These are phyloP conservation scores for Diaporthe aspalathi DNA, from an alignment of 2,329 filamentous ascomycete genomes.

Conservation along the genomic window DNA sequence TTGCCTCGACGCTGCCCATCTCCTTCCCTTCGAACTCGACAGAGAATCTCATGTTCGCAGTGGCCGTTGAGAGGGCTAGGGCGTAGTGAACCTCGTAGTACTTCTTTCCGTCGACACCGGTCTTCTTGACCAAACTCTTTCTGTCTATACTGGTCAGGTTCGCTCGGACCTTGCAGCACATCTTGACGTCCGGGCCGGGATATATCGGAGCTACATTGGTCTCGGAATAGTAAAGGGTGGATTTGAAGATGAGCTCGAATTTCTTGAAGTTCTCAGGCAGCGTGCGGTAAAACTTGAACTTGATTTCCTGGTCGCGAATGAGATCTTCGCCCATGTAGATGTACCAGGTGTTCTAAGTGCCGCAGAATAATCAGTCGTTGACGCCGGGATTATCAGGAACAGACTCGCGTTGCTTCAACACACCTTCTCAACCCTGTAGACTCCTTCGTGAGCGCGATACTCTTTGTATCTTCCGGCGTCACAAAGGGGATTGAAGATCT, in stretches of 20 bases:
- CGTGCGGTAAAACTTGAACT: not conserved
- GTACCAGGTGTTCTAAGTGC: too few species aligned
- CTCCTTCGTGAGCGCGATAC: not conserved
- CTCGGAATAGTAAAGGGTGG: too few species aligned
- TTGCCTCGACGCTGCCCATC: slow-evolving; percentile 15
- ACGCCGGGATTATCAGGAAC: too few species aligned
- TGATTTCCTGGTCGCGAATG: slow-evolving; percentile 1
- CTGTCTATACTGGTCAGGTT: not conserved
- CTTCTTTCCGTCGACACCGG: not conserved
- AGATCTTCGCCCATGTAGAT: slow-evolving; percentile 12
- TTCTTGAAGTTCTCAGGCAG: too few species aligned
- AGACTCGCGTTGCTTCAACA: too few species aligned
- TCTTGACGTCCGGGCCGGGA: not conserved
- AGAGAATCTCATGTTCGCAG: slow-evolving; percentile 27
- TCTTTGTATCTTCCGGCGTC: not conserved
- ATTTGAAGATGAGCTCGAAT: not conserved
- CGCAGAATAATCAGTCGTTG: too few species aligned
- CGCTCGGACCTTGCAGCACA: not conserved
- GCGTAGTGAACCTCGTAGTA: not conserved
- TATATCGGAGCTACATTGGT: not conserved
- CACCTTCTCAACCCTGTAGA: not conserved
- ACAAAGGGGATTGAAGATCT: too few species aligned
- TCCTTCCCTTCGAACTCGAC: not conserved
- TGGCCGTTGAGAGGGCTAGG: not conserved
- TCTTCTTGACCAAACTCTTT: not conserved